Percentiles rank a stretch among this genome's conserved stretches.
Evolutionary conservation across 192 early-diverging fungal genomes (phyloP).

Genomic region (Umbelopsis vinacea): DNA sequence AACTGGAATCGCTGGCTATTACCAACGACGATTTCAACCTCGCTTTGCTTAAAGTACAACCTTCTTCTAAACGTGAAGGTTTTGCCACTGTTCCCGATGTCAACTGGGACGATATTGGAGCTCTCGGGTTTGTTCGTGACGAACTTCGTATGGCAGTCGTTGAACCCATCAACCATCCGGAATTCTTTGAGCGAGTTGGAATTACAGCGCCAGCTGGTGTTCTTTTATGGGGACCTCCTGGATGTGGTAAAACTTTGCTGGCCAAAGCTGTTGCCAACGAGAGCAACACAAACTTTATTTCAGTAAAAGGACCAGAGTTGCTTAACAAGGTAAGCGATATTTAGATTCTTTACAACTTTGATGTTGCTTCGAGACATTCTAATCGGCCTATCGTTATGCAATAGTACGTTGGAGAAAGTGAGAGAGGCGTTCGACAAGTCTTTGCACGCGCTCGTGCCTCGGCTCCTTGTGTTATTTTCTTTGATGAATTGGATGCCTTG

Average conservation of each 20-base stretch:
- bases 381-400: not conserved
- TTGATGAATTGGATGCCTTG: slow-evolving; percentile 97
- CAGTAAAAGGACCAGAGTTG: slow-evolving; percentile 97
- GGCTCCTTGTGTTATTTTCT: slow-evolving; percentile 95
- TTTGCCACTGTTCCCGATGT: slow-evolving; percentile 98
- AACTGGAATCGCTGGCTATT: slow-evolving; percentile 85
- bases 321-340: slow-evolving; percentile 79
- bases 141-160: slow-evolving; percentile 95
- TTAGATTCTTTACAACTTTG: not conserved
- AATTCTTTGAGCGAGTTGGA: slow-evolving; percentile 85
- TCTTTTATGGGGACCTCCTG: slow-evolving; percentile 96
- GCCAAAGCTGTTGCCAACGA: slow-evolving; percentile 99
- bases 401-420: slow-evolving; percentile 97
- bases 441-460: slow-evolving; percentile 93
- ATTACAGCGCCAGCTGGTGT: slow-evolving; percentile 93
- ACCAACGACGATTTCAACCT: slow-evolving; percentile 83
- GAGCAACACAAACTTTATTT: slow-evolving; percentile 97
- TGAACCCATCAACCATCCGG: slow-evolving; percentile 92
- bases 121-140: slow-evolving; percentile 80
- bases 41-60: slow-evolving; percentile 91
- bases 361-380: not conserved
- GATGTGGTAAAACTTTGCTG: slow-evolving; percentile 97
- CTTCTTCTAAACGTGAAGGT: slow-evolving; percentile 96
- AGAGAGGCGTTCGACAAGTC: slow-evolving; percentile 93
- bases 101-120: slow-evolving; percentile 96